Conservation (phyloP, 805 yeast genomes). For the Zygoascus flipseniorum region DNA sequence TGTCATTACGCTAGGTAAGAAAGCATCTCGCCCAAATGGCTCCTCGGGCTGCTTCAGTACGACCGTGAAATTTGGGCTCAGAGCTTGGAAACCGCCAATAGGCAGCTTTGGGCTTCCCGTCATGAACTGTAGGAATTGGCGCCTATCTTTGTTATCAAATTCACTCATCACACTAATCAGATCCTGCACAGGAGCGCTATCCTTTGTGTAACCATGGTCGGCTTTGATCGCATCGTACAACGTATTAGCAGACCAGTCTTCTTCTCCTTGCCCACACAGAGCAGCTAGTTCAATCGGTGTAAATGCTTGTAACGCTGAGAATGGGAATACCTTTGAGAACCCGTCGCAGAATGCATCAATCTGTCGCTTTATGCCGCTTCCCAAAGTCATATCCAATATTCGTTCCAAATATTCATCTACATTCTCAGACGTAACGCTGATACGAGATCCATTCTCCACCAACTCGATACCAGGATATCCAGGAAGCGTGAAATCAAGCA, state of each 20-base stretch:
- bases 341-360: constrained; percentile 66
- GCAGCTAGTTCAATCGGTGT: constrained; percentile 64
- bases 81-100: constrained; percentile 80
- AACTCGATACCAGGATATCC: constrained; percentile 60
- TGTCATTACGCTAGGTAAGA: constrained; percentile 95
- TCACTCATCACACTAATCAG: constrained; percentile 54
- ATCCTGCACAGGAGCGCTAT: constrained; percentile 52
- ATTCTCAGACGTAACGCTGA: constrained; percentile 43
- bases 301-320: constrained; percentile 59
- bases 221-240: constrained; percentile 59
- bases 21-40: constrained; percentile 60
- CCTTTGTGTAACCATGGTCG: constrained; percentile 80
- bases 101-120: constrained; percentile 94
- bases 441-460: constrained; percentile 45
- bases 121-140: constrained; percentile 73
- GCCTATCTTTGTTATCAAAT: constrained; percentile 47
- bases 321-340: constrained; percentile 76
- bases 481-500: constrained; percentile 65
- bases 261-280: constrained; percentile 69
- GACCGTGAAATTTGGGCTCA: constrained; percentile 78
- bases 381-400: constrained; percentile 52
- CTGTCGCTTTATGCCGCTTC: constrained; percentile 57
- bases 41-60: constrained; percentile 73
- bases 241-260: constrained; percentile 67
- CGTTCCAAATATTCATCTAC: constrained; percentile 47